Evolutionary conservation across 2,329 filamentous ascomycete species (phyloP).

Genomic region (Colletotrichum plurivorum): DNA sequence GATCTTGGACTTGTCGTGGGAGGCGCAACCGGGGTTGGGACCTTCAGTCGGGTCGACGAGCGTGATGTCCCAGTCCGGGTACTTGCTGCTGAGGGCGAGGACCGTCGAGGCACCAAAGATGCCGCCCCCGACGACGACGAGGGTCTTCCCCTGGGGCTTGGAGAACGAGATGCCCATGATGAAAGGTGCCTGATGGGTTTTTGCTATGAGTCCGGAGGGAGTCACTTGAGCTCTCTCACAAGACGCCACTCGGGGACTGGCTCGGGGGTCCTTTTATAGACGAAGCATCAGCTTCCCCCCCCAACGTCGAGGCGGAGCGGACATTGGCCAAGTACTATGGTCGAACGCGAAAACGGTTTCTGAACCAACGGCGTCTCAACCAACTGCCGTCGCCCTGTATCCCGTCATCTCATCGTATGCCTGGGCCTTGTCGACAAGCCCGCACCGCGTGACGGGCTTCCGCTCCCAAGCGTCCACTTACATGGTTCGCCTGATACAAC

Average conservation of each 20-base stretch:
- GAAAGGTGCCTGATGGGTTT: background rate
- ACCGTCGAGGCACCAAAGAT: conserved; percentile 61
- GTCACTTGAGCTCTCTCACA: background rate
- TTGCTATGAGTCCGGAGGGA: background rate
- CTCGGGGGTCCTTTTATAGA: conserved; percentile 11
- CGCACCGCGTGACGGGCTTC: background rate
- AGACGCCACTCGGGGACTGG: background rate
- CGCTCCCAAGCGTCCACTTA: background rate
- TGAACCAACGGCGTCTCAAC: background rate
- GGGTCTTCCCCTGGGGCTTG: conserved; percentile 19
- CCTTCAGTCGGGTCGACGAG: conserved; percentile 54
- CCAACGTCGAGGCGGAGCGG: background rate
- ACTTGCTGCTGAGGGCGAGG: conserved; percentile 50
- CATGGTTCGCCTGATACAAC: background rate
- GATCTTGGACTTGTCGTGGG: conserved; percentile 63
- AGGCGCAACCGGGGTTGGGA: conserved; percentile 57
- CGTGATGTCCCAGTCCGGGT: conserved; percentile 46
- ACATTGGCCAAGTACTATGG: background rate
- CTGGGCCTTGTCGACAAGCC: background rate
- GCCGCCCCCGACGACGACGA: conserved; percentile 59
- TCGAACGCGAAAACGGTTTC: too few species aligned
- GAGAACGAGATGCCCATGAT: conserved; percentile 36
- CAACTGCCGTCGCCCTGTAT: conserved; percentile 1
- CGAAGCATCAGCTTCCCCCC: conserved; percentile 1
- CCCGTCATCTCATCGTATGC: background rate